phyloP scores from a whole-genome alignment of 768 basidiomycete genomes.

The Tubosaeta sp. region DNA sequence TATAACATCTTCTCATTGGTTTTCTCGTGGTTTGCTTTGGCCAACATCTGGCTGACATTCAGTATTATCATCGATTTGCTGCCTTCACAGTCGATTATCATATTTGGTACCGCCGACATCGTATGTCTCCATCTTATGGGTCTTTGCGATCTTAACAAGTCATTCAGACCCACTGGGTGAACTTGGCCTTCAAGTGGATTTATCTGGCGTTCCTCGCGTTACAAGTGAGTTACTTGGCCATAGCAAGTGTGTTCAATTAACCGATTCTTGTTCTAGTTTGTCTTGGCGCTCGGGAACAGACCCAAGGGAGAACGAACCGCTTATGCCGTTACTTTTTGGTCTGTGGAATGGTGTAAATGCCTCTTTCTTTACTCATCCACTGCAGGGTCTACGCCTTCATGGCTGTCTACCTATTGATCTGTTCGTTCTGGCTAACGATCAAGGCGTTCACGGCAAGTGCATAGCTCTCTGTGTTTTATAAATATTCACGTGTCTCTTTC shows the following conservation, averaged over 20 bases:
- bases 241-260: neutral
- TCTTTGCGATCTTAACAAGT: neutral
- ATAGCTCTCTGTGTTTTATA: neutral
- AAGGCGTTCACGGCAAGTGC: constrained; percentile 66
- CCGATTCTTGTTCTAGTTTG: constrained; percentile 39
- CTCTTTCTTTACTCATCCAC: constrained; percentile 4
- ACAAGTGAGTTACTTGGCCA: constrained; percentile 40
- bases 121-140: constrained; percentile 41
- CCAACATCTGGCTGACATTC: constrained; percentile 95
- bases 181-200: constrained; percentile 77
- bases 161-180: constrained; percentile 78
- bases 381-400: constrained; percentile 82
- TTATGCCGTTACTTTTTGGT: constrained; percentile 73
- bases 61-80: constrained; percentile 90
- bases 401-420: constrained; percentile 78
- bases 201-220: constrained; percentile 83
- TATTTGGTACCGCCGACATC: constrained; percentile 70
- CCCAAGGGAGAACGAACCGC: constrained; percentile 83
- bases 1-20: constrained; percentile 82
- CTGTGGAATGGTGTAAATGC: constrained; percentile 15
- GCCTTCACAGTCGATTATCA: constrained; percentile 44
- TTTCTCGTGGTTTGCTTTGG: constrained; percentile 92
- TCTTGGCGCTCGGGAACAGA: constrained; percentile 72
- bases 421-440: constrained; percentile 81
- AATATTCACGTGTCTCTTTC: neutral